Conservation (phyloP, 2,329 filamentous ascomycete species). For the Chalaropsis thielavioides region DNA sequence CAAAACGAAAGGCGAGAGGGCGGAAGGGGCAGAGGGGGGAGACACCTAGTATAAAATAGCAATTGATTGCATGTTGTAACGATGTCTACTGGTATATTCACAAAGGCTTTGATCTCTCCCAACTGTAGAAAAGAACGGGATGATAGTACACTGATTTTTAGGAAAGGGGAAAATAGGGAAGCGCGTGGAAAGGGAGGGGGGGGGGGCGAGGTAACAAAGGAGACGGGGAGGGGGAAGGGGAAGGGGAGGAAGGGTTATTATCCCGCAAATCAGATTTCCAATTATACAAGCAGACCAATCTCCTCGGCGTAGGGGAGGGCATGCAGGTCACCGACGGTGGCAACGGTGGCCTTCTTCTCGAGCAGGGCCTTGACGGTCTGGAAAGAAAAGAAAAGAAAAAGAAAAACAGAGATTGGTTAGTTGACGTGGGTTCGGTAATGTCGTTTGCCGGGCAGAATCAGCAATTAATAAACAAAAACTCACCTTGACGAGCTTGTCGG, state of each 20-base stretch:
- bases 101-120: conserved; percentile 25
- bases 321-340: conserved; percentile 81
- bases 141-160: conserved; percentile 20
- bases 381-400: no score
- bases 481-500: conserved; percentile 47
- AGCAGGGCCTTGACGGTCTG: conserved; percentile 81
- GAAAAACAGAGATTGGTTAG: conserved; percentile 24
- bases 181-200: background rate
- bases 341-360: conserved; percentile 76
- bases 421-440: background rate
- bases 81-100: conserved; percentile 35
- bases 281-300: conserved; percentile 86
- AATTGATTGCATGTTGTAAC: conserved; percentile 14
- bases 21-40: no score
- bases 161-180: background rate
- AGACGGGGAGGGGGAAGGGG: background rate
- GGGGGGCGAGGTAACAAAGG: background rate
- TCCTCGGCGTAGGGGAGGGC: conserved; percentile 87
- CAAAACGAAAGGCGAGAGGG: no score
- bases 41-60: background rate
- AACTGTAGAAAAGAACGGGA: conserved; percentile 15
- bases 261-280: conserved; percentile 19
- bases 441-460: background rate
- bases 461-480: background rate
- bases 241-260: conserved; percentile 7